A percentile compares a stretch with the other conserved stretches of the same genome.
Conservation (phyloP, 768 basidiomycete genomes). For the Boletus vermiculosoides region DNA sequence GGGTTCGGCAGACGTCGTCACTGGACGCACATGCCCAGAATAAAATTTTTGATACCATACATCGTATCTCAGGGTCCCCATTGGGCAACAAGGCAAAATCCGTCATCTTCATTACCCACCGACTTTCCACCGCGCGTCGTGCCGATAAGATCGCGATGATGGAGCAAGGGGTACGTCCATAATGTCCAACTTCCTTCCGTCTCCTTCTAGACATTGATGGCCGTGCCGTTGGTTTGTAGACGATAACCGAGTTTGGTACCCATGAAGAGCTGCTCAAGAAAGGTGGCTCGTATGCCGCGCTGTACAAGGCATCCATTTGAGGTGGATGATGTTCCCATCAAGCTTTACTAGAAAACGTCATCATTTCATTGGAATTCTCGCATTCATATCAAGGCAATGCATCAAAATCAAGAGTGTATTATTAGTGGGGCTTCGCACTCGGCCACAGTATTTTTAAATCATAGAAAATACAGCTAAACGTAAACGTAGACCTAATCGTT, state of each 20-base stretch:
- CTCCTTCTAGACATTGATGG: conserved; percentile 17
- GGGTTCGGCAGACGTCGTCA: conserved; percentile 60
- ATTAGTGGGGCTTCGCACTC: conserved; percentile 15
- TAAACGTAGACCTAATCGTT: conserved; percentile 41
- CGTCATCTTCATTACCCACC: conserved; percentile 81
- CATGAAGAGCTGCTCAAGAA: conserved; percentile 62
- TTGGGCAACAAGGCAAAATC: conserved; percentile 62
- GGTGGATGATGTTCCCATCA: conserved; percentile 3
- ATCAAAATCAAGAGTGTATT: conserved; percentile 24
- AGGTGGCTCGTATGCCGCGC: conserved; percentile 63
- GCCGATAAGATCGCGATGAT: conserved; percentile 89
- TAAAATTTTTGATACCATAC: conserved; percentile 74
- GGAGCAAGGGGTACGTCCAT: conserved; percentile 61
- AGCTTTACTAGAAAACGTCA: conserved; percentile 6
- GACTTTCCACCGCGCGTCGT: conserved; percentile 74
- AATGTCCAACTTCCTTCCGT: conserved; percentile 4
- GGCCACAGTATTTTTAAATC: conserved; percentile 27
- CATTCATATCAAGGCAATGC: conserved; percentile 24
- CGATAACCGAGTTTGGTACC: conserved; percentile 73
- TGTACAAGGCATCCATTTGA: conserved; percentile 69
- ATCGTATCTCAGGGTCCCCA: conserved; percentile 57
- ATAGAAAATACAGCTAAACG: conserved; percentile 19
- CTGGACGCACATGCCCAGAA: conserved; percentile 80
- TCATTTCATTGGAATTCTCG: conserved; percentile 9
- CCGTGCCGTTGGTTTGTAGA: conserved; percentile 40